phyloP scores from a whole-genome alignment of 345 rosid species.

The Noccaea caerulescens region DNA sequence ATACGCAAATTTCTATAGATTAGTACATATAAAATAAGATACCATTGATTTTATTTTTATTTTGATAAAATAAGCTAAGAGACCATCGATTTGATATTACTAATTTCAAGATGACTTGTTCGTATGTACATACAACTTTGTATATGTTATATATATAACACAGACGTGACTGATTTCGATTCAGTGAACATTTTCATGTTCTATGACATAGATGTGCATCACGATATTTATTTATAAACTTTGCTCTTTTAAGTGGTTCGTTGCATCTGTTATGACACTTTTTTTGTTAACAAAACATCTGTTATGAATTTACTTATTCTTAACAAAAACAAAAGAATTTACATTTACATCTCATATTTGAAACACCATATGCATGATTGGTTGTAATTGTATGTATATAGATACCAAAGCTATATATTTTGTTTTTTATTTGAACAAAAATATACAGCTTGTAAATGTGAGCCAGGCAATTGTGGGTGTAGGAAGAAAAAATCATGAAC shows the following conservation, averaged over 20 bases:
- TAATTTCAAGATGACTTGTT: not conserved
- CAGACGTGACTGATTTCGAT: not conserved
- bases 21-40: no score
- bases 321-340: no score
- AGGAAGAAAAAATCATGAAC: not conserved
- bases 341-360: not conserved
- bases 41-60: no score
- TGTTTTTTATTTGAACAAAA: not conserved
- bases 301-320: not conserved
- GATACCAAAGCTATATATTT: not conserved
- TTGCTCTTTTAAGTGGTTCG: no score
- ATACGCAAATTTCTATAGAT: no score
- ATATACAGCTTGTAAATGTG: slow-evolving; percentile 15
- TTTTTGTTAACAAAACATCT: not conserved
- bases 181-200: not conserved
- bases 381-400: not conserved
- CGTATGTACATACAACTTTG: not conserved
- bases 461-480: not conserved
- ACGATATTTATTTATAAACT: no score
- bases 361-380: slow-evolving; percentile 21
- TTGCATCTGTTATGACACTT: not conserved
- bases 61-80: not conserved
- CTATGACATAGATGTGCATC: not conserved
- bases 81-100: not conserved
- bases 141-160: not conserved